Evolutionary conservation across 768 basidiomycete species (phyloP), one percentile per base, ranked within the genome.

Genomic region (Termitomyces sp.): DNA sequence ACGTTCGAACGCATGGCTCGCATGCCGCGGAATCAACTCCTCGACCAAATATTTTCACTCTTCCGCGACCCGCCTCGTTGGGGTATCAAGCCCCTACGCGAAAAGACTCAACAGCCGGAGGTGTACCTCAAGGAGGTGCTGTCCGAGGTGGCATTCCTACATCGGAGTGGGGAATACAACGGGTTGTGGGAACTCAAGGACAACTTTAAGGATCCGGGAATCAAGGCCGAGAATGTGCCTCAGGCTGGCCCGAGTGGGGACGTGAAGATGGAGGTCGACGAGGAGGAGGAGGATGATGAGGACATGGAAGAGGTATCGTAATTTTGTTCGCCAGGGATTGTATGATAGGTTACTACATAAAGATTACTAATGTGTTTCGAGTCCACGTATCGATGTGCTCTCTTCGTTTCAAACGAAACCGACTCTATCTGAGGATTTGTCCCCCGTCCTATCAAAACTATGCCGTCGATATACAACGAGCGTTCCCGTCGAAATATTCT

Each of bases 1-100:
- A 74, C 81, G 13, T 89, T 89, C 72, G 91, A 94, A 70, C 88
- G 90, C 61, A 89, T 91, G 83, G 87, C 89, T n/a, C 90, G 94
- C 66, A 86, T 97, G 72, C 91, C 92, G 6, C 80, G 88, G 52
- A 89, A 93, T 71, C 89, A 95, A 65, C 80, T 97, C 7, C 77
- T 93, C 68, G 92, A 97, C 68, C 73, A 87, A 52, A 77, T 97
- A 39, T 95, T 95, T 71, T 61, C 71, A 2, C 75, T 86, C 6
- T 98, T 95, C 76, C 80, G 82, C 56, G 85, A 92, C 56, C 80
- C 80, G 41, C 81, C 86, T n/a, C 85, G 84, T 48, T 98, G 94
- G 94, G 76, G 82, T 54, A 85, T 94, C 67, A 86, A 86, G 59
- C 73, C 81, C 2, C 73, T 94, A 51, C 82, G 90, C 40, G 88